Conservation (phyloP, 1,284 basidiomycete genomes). For the Xerocomus tenax region DNA sequence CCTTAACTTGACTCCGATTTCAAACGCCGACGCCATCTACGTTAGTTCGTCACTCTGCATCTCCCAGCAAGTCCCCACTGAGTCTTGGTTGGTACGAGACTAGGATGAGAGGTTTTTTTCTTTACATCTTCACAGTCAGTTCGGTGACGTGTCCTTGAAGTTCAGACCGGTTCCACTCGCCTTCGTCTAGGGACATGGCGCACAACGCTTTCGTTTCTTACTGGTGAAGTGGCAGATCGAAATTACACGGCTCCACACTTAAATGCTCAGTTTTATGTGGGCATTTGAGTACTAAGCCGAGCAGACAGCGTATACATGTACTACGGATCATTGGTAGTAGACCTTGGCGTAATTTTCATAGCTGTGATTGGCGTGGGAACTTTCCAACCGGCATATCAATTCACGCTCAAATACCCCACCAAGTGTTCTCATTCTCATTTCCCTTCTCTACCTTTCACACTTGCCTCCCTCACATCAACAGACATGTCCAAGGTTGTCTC, state of each 20-base stretch:
- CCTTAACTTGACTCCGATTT: too few relatives aligned
- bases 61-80: too few relatives aligned
- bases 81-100: too few relatives aligned
- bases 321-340: background rate
- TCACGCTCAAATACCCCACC: conserved; percentile 1
- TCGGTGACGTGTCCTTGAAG: background rate
- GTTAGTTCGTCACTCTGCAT: too few relatives aligned
- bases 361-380: conserved; percentile 25
- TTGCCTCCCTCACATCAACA: conserved; percentile 14
- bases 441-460: conserved; percentile 17
- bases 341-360: background rate
- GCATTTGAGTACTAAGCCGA: conserved; percentile 65
- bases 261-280: conserved; percentile 50
- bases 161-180: conserved; percentile 40
- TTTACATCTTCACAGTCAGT: background rate
- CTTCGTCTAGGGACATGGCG: conserved; percentile 63
- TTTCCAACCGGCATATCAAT: conserved; percentile 13
- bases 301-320: conserved; percentile 34
- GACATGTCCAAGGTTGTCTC: conserved; percentile 54
- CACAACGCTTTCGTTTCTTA: conserved; percentile 63
- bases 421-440: conserved; percentile 10
- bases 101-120: background rate
- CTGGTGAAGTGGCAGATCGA: conserved; percentile 57
- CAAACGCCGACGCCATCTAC: too few relatives aligned
- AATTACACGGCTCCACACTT: conserved; percentile 60